Percentiles rank a stretch among this genome's conserved stretches.
Evolutionary conservation across 352 stramenopile genomes (phyloP).

Genomic region (Phytophthora ramorum): DNA sequence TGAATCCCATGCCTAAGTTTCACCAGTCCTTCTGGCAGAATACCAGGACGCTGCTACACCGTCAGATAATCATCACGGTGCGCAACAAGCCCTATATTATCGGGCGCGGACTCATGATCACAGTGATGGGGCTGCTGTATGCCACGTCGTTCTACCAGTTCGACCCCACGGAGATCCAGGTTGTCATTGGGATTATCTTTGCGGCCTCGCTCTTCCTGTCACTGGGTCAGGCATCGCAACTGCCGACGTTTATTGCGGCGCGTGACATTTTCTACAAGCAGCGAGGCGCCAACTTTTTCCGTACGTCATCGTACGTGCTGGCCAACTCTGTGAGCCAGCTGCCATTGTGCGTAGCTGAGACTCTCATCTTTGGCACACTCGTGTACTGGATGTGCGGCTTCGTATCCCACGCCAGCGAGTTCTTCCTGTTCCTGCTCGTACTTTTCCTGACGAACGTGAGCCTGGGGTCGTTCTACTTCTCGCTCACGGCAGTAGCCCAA

Average conservation of each 20-base stretch:
- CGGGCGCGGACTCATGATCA: conserved; percentile 44
- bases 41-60: conserved; percentile 34
- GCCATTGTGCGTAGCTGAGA: conserved; percentile 59
- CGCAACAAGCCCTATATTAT: conserved; percentile 48
- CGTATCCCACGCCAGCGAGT: conserved; percentile 36
- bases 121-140: conserved; percentile 48
- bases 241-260: conserved; percentile 65
- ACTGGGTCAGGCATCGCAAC: conserved; percentile 71
- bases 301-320: conserved; percentile 70
- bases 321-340: conserved; percentile 46
- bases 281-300: conserved; percentile 58
- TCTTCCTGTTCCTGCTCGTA: conserved; percentile 55
- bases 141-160: conserved; percentile 49
- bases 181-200: conserved; percentile 67
- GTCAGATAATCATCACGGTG: conserved; percentile 63
- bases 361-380: conserved; percentile 79
- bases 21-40: conserved; percentile 41
- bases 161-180: conserved; percentile 36
- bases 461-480: conserved; percentile 64
- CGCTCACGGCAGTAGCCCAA: conserved; percentile 41
- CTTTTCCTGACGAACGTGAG: conserved; percentile 62
- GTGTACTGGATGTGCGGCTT: conserved; percentile 90
- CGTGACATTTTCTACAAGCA: conserved; percentile 59
- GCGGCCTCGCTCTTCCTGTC: conserved; percentile 76
- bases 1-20: conserved; percentile 67